Evolutionary conservation across 1,139 yeast genomes (phyloP).

Genomic region (Scheffersomyces segobiensis): DNA sequence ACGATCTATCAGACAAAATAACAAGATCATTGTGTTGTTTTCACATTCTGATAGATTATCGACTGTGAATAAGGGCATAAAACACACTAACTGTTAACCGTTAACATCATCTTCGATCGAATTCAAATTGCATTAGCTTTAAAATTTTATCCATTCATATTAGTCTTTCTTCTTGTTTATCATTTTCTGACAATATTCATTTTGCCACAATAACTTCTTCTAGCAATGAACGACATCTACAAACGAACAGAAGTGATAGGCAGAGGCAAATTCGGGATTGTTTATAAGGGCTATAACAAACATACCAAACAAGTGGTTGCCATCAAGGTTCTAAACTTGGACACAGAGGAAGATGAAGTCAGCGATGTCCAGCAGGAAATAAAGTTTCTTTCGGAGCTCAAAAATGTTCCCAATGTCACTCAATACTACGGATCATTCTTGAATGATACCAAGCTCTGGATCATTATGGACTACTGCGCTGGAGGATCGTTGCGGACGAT

Average conservation of each 20-base stretch:
- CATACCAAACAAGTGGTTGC: constrained; percentile 81
- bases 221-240: constrained; percentile 30
- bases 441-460: constrained; percentile 90
- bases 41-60: background rate
- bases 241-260: constrained; percentile 91
- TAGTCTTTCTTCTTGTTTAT: background rate
- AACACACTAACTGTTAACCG: background rate
- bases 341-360: constrained; percentile 92
- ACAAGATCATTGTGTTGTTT: background rate
- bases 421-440: constrained; percentile 89
- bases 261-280: constrained; percentile 95
- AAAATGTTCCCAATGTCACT: constrained; percentile 85
- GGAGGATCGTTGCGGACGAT: constrained; percentile 94
- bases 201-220: background rate
- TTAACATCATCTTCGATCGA: background rate
- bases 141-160: too few relatives aligned
- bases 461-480: constrained; percentile 95
- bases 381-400: constrained; percentile 78
- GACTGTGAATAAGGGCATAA: background rate
- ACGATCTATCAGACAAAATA: background rate
- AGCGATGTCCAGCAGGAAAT: constrained; percentile 93
- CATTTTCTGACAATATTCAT: constrained; percentile 4
- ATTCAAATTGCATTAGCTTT: background rate
- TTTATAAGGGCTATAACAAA: constrained; percentile 75
- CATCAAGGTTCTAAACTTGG: constrained; percentile 87